Conservation (phyloP, 192 early-diverging fungal genomes). For the Pilobolus umbonatus region DNA sequence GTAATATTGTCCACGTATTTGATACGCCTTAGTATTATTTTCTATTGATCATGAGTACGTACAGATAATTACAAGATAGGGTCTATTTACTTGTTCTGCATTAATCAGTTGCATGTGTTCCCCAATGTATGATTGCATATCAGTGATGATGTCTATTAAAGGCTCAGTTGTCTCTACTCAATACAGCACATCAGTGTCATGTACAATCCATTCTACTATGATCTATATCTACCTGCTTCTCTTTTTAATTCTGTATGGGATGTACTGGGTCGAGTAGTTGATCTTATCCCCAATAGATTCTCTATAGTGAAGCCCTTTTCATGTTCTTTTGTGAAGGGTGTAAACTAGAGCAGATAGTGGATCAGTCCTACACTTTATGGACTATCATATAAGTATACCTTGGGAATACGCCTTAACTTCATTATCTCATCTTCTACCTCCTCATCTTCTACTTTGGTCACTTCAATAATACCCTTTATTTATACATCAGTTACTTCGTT, state of each 20-base stretch:
- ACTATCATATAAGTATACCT: background rate
- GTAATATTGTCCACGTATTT: conserved; percentile 7
- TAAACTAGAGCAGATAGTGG: background rate
- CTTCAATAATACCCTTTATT: conserved; percentile 14
- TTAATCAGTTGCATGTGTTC: background rate
- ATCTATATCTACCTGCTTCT: background rate
- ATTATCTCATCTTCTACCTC: background rate
- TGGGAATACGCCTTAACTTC: background rate
- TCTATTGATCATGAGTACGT: background rate
- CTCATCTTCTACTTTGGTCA: background rate
- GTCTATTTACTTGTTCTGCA: background rate
- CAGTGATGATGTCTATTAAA: background rate
- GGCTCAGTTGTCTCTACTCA: background rate
- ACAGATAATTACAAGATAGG: background rate
- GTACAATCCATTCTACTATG: background rate
- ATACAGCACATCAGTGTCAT: background rate
- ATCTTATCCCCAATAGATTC: background rate
- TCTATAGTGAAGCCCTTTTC: conserved; percentile 7
- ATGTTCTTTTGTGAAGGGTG: conserved; percentile 7
- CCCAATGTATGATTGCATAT: conserved; percentile 1
- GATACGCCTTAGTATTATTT: conserved; percentile 6
- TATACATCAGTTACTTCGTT: too few species aligned
- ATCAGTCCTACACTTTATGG: background rate
- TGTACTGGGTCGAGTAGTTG: background rate
- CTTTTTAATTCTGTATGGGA: background rate